A percentile compares a stretch with the other conserved stretches of the same genome.
Evolutionary conservation across 768 basidiomycete species (phyloP).

Genomic region (Tulasnella sp.): DNA sequence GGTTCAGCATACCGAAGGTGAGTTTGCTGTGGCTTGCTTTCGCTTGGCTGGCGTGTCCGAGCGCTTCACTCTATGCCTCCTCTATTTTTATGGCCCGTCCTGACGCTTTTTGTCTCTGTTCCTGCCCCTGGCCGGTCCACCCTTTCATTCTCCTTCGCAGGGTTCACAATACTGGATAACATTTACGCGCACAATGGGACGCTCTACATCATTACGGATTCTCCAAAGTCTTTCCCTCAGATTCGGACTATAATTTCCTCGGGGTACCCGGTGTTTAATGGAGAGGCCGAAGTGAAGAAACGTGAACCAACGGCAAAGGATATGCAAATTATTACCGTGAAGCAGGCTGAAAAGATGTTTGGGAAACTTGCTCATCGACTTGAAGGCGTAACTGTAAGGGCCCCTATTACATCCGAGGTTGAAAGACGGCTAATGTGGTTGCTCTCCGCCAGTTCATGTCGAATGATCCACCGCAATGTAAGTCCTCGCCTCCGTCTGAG

Average conservation of each 20-base stretch:
- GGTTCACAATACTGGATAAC: conserved; percentile 42
- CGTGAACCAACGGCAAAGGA: conserved; percentile 76
- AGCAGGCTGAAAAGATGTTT: conserved; percentile 64
- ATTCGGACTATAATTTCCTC: conserved; percentile 68
- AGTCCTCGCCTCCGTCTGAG: conserved; percentile 35
- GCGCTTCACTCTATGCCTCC: background rate
- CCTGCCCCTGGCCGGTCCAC: conserved; percentile 59
- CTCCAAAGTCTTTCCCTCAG: conserved; percentile 63
- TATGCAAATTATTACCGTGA: conserved; percentile 67
- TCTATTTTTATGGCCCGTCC: background rate
- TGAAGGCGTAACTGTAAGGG: conserved; percentile 56
- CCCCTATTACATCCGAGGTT: conserved; percentile 41
- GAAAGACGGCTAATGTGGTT: conserved; percentile 3
- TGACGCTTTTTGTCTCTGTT: background rate
- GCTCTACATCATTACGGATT: conserved; percentile 62
- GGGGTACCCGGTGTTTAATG: conserved; percentile 56
- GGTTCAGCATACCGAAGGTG: conserved; percentile 73
- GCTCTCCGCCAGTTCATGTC: conserved; percentile 65
- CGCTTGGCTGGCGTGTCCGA: background rate
- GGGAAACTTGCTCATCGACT: conserved; percentile 67
- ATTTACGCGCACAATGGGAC: conserved; percentile 42
- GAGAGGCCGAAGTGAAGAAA: conserved; percentile 49
- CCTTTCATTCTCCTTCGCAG: conserved; percentile 78
- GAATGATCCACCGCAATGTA: conserved; percentile 83
- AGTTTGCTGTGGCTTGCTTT: conserved; percentile 31